Evolutionary conservation across 2,329 filamentous ascomycete species (phyloP), one percentile per base, ranked within the genome.

Genomic region (Exophiala phaeomuriformis): DNA sequence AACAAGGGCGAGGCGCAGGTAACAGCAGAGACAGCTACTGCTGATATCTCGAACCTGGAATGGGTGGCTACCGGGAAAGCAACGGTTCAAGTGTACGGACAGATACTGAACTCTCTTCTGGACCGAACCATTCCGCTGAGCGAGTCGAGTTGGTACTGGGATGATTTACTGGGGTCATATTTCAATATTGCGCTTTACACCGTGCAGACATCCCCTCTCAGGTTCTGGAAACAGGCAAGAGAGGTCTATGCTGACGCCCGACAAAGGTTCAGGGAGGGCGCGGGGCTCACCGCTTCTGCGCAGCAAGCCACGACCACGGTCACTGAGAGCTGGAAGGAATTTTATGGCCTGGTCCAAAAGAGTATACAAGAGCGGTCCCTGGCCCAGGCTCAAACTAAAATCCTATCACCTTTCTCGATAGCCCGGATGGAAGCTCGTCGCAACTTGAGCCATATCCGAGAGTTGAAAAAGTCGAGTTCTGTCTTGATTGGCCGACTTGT

Each of bases 91-190:
- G 84, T 86, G 1, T 94, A 95, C 65, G 91, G 91, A 3, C 73
- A 54, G 44, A 55, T 61, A 39, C 51, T 61, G 9, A 50, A 51
- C 42, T 59, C 59, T 5, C 47, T 59, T 10, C 30, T 59, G 12
- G 55, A 56, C 37, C 40, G 53, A 32, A 56, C 53, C 32, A 60
- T 57, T 7, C 85, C 85, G 0, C 71, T 98, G 12, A 87, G 83
- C 63, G 84, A 95, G 60, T 90, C 95, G 62, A 84, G 95, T 28
- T 90, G 86, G 82, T 97, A 97, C 68, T 98, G 93, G 93, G 88
- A 95, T 65, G 86, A 93, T 61, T 80, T 96, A 1, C 72, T 95
- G 31, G 81, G 82, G 6, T 94, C 88, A 0, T 85, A 88, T 62
- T 78, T 82, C 46, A 88, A 85, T 64, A 90, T 87, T 60, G 85